These are phyloP conservation scores for Chytriomyces sp. DNA, from an alignment of 192 early-diverging fungal species.

Conservation along the genomic window DNA sequence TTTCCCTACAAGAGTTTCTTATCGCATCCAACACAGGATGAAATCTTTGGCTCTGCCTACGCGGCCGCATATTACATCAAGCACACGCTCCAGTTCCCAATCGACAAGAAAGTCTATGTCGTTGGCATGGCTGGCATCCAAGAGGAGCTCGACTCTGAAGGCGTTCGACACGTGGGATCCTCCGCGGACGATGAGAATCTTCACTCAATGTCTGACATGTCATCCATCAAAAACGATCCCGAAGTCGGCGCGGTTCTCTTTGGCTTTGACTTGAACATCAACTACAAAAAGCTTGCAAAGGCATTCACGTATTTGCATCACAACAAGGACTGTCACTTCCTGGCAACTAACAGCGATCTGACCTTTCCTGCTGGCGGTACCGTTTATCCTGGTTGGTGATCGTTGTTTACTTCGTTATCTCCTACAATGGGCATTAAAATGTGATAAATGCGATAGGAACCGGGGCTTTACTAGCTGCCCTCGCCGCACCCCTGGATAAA, in stretches of 20 bases:
- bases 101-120: constrained; percentile 88
- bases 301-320: constrained; percentile 84
- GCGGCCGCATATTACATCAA: constrained; percentile 92
- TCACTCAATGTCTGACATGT: constrained; percentile 56
- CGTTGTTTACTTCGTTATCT: not conserved
- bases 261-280: constrained; percentile 91
- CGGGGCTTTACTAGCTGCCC: constrained; percentile 78
- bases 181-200: constrained; percentile 60
- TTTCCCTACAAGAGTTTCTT: not conserved
- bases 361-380: constrained; percentile 83
- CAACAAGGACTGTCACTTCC: constrained; percentile 76
- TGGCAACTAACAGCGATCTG: constrained; percentile 91
- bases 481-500: constrained; percentile 77
- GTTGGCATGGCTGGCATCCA: constrained; percentile 87
- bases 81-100: constrained; percentile 81
- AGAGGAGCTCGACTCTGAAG: constrained; percentile 82
- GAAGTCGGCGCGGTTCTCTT: constrained; percentile 87
- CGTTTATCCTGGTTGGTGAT: constrained; percentile 69
- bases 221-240: constrained; percentile 65
- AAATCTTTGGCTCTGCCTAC: constrained; percentile 92
- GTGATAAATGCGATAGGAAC: constrained; percentile 57
- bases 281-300: constrained; percentile 91
- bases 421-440: not conserved
- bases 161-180: constrained; percentile 67
- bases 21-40: constrained; percentile 58